Evolutionary conservation across 2,329 filamentous ascomycete species (phyloP).

Genomic region (Monosporascus sp.): DNA sequence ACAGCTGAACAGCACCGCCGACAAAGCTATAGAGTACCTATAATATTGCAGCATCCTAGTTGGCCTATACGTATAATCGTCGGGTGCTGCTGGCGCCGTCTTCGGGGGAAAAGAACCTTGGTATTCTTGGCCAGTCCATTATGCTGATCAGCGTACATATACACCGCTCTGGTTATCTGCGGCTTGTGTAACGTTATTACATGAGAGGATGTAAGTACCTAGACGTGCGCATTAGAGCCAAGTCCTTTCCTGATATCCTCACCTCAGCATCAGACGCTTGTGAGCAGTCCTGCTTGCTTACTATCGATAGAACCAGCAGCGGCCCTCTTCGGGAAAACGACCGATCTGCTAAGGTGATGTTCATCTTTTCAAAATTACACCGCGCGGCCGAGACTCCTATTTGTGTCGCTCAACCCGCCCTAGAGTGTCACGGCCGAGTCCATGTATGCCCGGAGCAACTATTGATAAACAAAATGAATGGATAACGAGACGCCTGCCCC

Average conservation of each 20-base stretch:
- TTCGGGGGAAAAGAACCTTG: neutral
- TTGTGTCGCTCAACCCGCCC: neutral
- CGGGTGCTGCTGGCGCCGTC: neutral
- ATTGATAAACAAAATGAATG: neutral
- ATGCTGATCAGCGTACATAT: neutral
- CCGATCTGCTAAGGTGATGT: neutral
- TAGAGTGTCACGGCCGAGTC: neutral
- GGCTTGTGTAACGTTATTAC: neutral
- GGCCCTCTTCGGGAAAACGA: neutral
- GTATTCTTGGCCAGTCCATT: neutral
- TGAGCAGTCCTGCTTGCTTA: neutral
- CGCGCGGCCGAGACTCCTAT: neutral
- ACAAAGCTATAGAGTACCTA: no score
- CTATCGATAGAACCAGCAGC: neutral
- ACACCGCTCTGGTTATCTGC: neutral
- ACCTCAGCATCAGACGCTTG: neutral
- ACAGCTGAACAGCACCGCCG: no score
- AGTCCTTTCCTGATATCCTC: neutral
- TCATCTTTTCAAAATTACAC: neutral
- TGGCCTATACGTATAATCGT: neutral
- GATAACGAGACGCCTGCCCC: neutral
- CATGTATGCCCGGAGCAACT: neutral
- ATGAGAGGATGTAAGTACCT: neutral
- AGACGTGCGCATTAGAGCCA: neutral
- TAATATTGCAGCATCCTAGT: no score